These are phyloP conservation scores for Astrephomene gubernaculifera DNA, from an alignment of 139 green algal species.

Conservation along the genomic window DNA sequence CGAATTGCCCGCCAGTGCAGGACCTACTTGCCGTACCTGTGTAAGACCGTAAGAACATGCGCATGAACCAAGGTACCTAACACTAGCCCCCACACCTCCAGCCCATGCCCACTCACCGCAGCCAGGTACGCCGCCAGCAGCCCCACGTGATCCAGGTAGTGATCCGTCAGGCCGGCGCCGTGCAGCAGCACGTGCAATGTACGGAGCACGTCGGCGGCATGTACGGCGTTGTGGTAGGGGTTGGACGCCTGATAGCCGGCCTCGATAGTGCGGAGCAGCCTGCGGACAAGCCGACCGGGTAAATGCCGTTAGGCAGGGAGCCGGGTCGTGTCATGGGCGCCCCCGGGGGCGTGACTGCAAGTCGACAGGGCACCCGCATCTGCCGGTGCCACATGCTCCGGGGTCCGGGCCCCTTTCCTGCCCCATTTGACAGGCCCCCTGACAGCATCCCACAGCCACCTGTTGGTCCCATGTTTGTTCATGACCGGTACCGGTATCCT, in stretches of 20 bases:
- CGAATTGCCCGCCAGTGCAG: no score
- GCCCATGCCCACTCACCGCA: neutral
- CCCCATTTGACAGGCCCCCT: no score
- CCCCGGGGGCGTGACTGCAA: neutral
- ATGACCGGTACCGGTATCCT: no score
- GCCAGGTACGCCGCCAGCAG: constrained; percentile 37
- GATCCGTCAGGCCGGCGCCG: neutral
- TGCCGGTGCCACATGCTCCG: neutral
- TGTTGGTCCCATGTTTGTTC: no score
- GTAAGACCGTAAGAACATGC: no score
- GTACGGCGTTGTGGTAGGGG: constrained; percentile 71
- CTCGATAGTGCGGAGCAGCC: constrained; percentile 44
- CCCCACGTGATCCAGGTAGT: constrained; percentile 37
- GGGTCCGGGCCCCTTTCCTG: neutral
- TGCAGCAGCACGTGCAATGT: constrained; percentile 57
- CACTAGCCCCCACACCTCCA: neutral
- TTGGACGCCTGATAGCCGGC: constrained; percentile 64
- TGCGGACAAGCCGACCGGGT: neutral
- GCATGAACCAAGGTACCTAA: no score
- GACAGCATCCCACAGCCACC: no score
- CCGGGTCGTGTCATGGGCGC: neutral
- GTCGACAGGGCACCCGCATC: neutral
- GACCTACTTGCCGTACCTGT: no score
- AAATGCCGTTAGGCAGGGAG: neutral
- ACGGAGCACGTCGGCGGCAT: constrained; percentile 67